Evolutionary conservation across 2,329 filamentous ascomycete genomes (phyloP), one percentile per base, ranked within the genome.

Genomic region (Achaetomium macrosporum): DNA sequence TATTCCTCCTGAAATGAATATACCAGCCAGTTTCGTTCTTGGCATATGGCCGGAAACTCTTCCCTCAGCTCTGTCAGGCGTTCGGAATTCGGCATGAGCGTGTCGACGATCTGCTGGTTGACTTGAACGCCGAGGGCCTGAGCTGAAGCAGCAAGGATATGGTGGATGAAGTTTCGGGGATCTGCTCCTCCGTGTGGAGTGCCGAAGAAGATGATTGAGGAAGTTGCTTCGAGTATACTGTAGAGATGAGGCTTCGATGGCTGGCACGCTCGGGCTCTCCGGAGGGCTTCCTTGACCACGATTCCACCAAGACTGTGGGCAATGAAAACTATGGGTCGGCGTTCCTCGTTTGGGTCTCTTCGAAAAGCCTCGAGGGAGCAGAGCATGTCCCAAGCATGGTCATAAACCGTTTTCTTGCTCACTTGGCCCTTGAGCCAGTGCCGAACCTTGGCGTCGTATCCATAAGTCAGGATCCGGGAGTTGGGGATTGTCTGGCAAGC

Each of bases 1-100:
- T 50, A 39, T 54, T 66, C 54, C 50, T 69, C 66, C 46, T 70
- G 65, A 44, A 69, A 69, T 0, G 65, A 68, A 51, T 69, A 59
- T 12, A 69, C 58, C 5, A 53, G 33, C 67, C 66, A 69, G 0
- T 57, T 49, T n/a, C 61, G 54, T 37, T 65, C 49, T 8, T 55
- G 59, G 15, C 57, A 62, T 49, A 70, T 64, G 2, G 55, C 55
- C 8, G 44, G 19, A 42, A 67, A 67, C n/a, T n/a, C n/a, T n/a
- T n/a, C n/a, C n/a, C n/a, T n/a, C n/a, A n/a, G n/a, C n/a, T n/a
- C n/a, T n/a, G n/a, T n/a, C n/a, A n/a, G n/a, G n/a, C n/a, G n/a
- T n/a, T n/a, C n/a, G n/a, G n/a, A n/a, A n/a, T n/a, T n/a, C 13
- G 60, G 68, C 42, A 69, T 42, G 4, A 70, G 58, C 2, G 63